A percentile compares a stretch with the other conserved stretches of the same genome.
Evolutionary conservation across 2,329 filamentous ascomycete species (phyloP).

Genomic region (Cercospora janseana): DNA sequence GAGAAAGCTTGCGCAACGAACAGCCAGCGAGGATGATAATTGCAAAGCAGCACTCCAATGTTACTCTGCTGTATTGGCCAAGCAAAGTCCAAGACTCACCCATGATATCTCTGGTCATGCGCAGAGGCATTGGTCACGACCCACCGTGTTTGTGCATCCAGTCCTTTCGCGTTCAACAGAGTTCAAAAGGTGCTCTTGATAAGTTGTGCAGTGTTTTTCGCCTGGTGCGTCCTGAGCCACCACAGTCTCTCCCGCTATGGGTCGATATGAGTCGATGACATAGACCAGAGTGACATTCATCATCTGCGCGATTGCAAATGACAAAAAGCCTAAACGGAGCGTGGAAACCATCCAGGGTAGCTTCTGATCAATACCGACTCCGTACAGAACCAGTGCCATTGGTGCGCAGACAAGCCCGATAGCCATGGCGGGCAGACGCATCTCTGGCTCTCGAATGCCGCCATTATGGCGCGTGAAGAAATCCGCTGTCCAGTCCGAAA

Average conservation of each 20-base stretch:
- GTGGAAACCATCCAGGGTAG: slow-evolving; percentile 56
- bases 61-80: no score
- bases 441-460: slow-evolving; percentile 37
- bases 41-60: no score
- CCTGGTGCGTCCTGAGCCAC: slow-evolving; percentile 42
- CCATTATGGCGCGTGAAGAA: slow-evolving; percentile 23
- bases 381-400: slow-evolving; percentile 36
- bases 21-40: no score
- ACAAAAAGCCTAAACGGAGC: slow-evolving; percentile 54
- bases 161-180: no score
- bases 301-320: slow-evolving; percentile 56
- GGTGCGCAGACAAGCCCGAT: slow-evolving; percentile 34
- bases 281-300: slow-evolving; percentile 59
- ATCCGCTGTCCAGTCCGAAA: slow-evolving; percentile 38
- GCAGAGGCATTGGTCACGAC: no score
- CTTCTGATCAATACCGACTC: slow-evolving; percentile 34
- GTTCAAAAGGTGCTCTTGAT: no score
- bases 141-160: no score
- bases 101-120: no score
- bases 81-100: no score
- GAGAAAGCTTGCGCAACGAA: no score
- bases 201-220: no score
- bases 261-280: slow-evolving; percentile 58
- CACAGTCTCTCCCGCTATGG: slow-evolving; percentile 56
- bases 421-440: slow-evolving; percentile 37